Evolutionary conservation across 2,329 filamentous ascomycete genomes (phyloP), one percentile per base, ranked within the genome.

Genomic region (Paracamarosporium sp.): DNA sequence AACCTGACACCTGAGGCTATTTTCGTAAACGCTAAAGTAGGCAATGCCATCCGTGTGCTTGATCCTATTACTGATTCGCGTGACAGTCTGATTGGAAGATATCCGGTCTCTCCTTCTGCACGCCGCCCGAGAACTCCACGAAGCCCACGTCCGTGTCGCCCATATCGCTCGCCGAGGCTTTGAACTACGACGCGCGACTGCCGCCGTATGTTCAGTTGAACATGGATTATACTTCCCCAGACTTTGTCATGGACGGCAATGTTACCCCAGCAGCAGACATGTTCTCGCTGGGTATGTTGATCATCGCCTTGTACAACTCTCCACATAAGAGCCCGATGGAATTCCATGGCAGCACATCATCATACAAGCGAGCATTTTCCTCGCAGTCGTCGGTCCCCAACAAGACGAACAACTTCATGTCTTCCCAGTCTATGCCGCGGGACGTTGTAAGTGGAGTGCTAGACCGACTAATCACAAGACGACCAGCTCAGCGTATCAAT

Each of bases 1-100:
- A 99, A 99, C 73, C 78, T 99, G 62, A 98, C 93, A 0, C 95
- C 95, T 0, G 94, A 98, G 63, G 91, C 93, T 17, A 88, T 99
- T 63, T 90, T 97, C 64, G 88, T 99, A 76, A 99, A 99, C 78
- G 87, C 91, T 38, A 99, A 99, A 86, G 89, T 86, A 80, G 60
- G 84, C 61, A 71, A 71, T 63, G 60, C 38, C 54, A 60, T 53
- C 36, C 31, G 51, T 45, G 48, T 33, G 46, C 50, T 8, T 27
- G 53, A 55, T 28, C 40, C 35, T 24, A 35, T 57, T 66, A 53
- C 76, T 77, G 63, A 77, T 72, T 45, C 13, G 50, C 17, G 60
- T 56, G 60, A 69, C 69, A 91, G 89, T 96, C 92, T 46, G 95
- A 99, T 77, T 99, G 95, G 95, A 99, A 99, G 76, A 91, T 99